phyloP scores from a whole-genome alignment of 345 rosid species.

The Eucalyptus paniculata region DNA sequence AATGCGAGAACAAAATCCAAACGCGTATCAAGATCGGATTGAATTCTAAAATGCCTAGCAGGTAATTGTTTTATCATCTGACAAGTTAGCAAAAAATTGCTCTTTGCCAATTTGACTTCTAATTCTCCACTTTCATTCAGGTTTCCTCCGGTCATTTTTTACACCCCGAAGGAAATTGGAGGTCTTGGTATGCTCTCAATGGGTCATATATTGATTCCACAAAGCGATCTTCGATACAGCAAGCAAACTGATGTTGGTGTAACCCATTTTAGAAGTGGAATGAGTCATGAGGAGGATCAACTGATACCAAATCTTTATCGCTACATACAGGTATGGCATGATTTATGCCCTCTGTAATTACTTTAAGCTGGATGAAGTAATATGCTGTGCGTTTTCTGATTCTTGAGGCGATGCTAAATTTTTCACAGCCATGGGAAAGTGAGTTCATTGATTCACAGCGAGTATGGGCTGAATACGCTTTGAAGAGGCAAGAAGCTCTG shows the following conservation, averaged over 20 bases:
- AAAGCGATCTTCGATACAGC: conserved; percentile 98
- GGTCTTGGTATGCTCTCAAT: conserved; percentile 98
- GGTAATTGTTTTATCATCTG: conserved; percentile 25
- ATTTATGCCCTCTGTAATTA: background rate
- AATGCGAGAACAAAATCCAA: conserved; percentile 98
- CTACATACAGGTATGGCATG: conserved; percentile 61
- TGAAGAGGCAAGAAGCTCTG: conserved; percentile 99
- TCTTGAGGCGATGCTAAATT: background rate
- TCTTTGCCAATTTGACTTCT: background rate
- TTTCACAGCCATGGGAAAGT: conserved; percentile 93
- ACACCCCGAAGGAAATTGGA: conserved; percentile 99
- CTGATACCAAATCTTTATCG: conserved; percentile 97
- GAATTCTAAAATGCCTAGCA: conserved; percentile 98
- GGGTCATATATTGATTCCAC: conserved; percentile 99
- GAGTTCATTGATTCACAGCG: conserved; percentile 99
- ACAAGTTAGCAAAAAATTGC: background rate
- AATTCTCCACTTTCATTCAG: conserved; percentile 18
- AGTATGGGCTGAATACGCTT: conserved; percentile 99
- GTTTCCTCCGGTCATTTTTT: conserved; percentile 98
- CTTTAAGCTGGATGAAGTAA: background rate
- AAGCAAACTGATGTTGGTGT: conserved; percentile 99
- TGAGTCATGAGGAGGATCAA: conserved; percentile 99
- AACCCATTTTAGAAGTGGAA: conserved; percentile 98
- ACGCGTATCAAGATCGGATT: conserved; percentile 96
- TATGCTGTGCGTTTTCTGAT: background rate